Percentiles rank a stretch among this genome's conserved stretches.
Evolutionary conservation across 2,329 filamentous ascomycete genomes (phyloP).

Genomic region (Penicillium vulpinum): DNA sequence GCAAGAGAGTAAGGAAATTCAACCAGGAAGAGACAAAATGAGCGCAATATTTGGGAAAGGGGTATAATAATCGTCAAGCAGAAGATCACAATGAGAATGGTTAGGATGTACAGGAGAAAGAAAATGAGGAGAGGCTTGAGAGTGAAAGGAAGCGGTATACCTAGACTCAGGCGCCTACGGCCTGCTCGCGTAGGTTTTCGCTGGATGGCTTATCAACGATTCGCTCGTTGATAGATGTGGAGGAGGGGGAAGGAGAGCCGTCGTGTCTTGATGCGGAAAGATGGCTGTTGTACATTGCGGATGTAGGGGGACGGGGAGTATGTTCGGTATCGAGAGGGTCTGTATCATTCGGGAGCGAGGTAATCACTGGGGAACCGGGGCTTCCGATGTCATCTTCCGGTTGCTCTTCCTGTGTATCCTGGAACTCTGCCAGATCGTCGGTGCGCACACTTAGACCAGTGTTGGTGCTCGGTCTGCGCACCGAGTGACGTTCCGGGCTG

Average conservation of each 20-base stretch:
- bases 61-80: slow-evolving; percentile 17
- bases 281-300: slow-evolving; percentile 8
- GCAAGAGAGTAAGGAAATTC: slow-evolving; percentile 11
- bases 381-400: slow-evolving; percentile 9
- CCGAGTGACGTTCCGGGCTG: slow-evolving; percentile 56
- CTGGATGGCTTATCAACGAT: slow-evolving; percentile 19
- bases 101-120: slow-evolving; percentile 20
- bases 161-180: slow-evolving; percentile 20
- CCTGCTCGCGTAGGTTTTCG: slow-evolving; percentile 25
- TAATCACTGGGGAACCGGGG: slow-evolving; percentile 2
- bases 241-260: slow-evolving; percentile 15
- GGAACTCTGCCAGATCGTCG: slow-evolving; percentile 26
- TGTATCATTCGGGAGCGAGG: not conserved
- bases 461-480: slow-evolving; percentile 65
- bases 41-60: slow-evolving; percentile 15
- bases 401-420: slow-evolving; percentile 24
- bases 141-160: not conserved
- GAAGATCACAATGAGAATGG: slow-evolving; percentile 17
- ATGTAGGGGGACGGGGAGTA: slow-evolving; percentile 8
- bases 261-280: slow-evolving; percentile 15
- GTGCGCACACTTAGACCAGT: slow-evolving; percentile 58
- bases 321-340: not conserved
- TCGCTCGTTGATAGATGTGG: slow-evolving; percentile 21
- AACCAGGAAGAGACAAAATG: slow-evolving; percentile 9
- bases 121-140: not conserved